Base-by-base conservation (phyloP, 2,329 filamentous ascomycete genomes). In the Leptographium wingfieldii region DNA sequence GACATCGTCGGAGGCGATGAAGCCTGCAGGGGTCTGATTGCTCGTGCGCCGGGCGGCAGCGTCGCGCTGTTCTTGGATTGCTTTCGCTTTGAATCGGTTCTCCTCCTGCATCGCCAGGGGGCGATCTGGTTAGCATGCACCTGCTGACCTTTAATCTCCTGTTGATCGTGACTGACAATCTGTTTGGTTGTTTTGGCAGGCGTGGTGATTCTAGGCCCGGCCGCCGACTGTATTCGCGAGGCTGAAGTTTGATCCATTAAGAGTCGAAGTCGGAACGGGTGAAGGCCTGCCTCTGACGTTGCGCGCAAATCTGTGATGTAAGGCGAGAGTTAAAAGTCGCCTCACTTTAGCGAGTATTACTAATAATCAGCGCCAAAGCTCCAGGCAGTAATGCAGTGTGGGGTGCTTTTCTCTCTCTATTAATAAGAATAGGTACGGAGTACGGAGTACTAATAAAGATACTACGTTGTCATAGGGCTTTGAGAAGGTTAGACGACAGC, bases 51-150 rank as follows among this genome's bases (percentile, higher is more conserved):
- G 11, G 67, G 67, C 25, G 61, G 86, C 83, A 40, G 86, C 84
- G 67, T 91, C 84, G 61, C 81, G 81, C 68, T 87, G 85, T 65
- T 89, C 83, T 61, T 88, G 87, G 22, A 92, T 77, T 2, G 91
- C 92, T 79, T 96, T 97, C 59, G 94, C 90, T 73, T 85, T 88
- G 35, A 96, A 81, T 25, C 92, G 84, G 67, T 86, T 92, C 71
- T 92, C 85, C 82, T 96, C 92, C 88, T 94, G 61, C 43, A 14
- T 3, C 2, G 29, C 38, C 25, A 29, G 19, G 6, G 1, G n/a
- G 22, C 46, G 38, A 22, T 16, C 31, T 2, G 25, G 9, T 29
- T 19, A 58, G 43, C 22, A 33, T 16, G 43, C 19, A 3, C 27
- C 25, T 5, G 35, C 2, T 40, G 5, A 12, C 3, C n/a, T 27